Evolutionary conservation across 768 basidiomycete species (phyloP), one percentile per base, ranked within the genome.

Genomic region (Tulasnella sp.): DNA sequence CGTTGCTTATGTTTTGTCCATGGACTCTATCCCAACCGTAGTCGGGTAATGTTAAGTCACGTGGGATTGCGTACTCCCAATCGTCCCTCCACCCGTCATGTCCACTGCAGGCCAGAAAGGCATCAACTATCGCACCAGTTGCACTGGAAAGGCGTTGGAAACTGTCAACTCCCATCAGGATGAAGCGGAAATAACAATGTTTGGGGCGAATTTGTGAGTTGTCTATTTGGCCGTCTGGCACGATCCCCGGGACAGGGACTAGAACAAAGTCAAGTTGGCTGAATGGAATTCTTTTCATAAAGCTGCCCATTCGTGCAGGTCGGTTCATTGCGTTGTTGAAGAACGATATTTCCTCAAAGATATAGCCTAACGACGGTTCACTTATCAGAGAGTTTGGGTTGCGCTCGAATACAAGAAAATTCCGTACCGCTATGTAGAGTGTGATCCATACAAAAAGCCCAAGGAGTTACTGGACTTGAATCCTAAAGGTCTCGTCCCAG

Each of bases 401-500:
- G 89, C 91, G 0, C 87, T 95, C 42, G 94, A 96, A 84, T 89
- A 90, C 81, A 89, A 94, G 31, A 89, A 87, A 1, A 89, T 95
- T 72, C 90, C 91, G 2, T 95, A 96, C 86, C 90, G 91, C 84
- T 5, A 80, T 94, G 93, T 92, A 83, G 93, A 94, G 85, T 92
- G 94, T 41, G 92, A 94, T 85, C 93, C 93, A 28, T 95, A 95
- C 87, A 91, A 91, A 86, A 96, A 95, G 83, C 93, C 94, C 0
- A 85, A 90, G 75, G 93, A 94, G 44, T 89, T 96, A 28, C 88
- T 96, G n/a, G 90, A 93, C 50, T 87, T 94, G 24, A 95, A 94
- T 22, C 94, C 94, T 0, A 94, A 93, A 83, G 94, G 95, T 0
- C 88, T 96, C 4, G 93, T 96, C 1, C 94, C 94, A 0, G 93